Percentiles rank a stretch among this genome's conserved stretches.
Evolutionary conservation across 305 asterid genomes (phyloP).

Genomic region (Plantago lanceolata): DNA sequence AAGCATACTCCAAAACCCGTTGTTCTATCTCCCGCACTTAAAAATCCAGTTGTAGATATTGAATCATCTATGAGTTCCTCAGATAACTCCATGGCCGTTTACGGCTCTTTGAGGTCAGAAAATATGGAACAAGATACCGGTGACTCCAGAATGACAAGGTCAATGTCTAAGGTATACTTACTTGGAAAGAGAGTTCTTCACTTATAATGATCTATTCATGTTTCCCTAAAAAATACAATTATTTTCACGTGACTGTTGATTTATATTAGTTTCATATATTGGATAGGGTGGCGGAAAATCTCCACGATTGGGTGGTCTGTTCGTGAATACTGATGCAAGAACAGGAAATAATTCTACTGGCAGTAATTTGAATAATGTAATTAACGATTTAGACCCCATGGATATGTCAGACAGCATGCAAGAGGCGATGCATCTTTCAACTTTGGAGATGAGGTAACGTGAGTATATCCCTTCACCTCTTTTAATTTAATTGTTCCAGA

Average conservation of each 20-base stretch:
- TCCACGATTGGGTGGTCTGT: slow-evolving; percentile 66
- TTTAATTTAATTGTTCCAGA: slow-evolving; percentile 9
- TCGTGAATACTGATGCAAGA: slow-evolving; percentile 61
- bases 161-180: slow-evolving; percentile 55
- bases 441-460: slow-evolving; percentile 93
- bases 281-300: slow-evolving; percentile 64
- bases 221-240: slow-evolving; percentile 17
- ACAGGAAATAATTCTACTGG: slow-evolving; percentile 44
- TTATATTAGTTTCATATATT: slow-evolving; percentile 35
- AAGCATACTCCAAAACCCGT: slow-evolving; percentile 53
- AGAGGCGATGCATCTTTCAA: slow-evolving; percentile 97
- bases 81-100: slow-evolving; percentile 36
- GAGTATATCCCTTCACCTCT: slow-evolving; percentile 38
- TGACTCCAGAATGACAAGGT: slow-evolving; percentile 46
- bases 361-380: slow-evolving; percentile 42
- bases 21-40: slow-evolving; percentile 50
- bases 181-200: slow-evolving; percentile 2
- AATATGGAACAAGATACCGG: slow-evolving; percentile 65
- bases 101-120: slow-evolving; percentile 46
- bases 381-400: slow-evolving; percentile 75
- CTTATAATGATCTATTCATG: slow-evolving; percentile 12
- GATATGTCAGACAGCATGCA: slow-evolving; percentile 98
- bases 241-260: slow-evolving; percentile 24
- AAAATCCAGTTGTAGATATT: slow-evolving; percentile 50
- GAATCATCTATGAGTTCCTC: slow-evolving; percentile 75